Evolutionary conservation across 2,329 filamentous ascomycete species (phyloP), one percentile per base, ranked within the genome.

Genomic region (Didymella sp.): DNA sequence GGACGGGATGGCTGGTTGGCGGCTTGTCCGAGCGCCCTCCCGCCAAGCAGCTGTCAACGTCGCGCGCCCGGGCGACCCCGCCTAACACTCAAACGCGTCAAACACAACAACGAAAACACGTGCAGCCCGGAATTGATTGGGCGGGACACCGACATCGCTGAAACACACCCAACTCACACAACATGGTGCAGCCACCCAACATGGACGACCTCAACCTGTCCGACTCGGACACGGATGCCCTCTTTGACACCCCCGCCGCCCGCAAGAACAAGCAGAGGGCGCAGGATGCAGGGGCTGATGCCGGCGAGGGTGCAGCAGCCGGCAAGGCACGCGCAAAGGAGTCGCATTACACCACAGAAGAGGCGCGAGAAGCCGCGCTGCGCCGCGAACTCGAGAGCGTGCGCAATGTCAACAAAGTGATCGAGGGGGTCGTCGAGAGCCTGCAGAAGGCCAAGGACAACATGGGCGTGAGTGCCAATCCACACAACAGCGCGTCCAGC

Each of bases 361-460:
- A 90, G 69, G 82, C 84, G 19, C 88, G 90, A 42, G 91, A 96
- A 60, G 86, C 86, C 2, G 84, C 86, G 13, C 80, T 99, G 66
- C 88, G 85, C 15, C 87, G 85, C 52, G 95, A 99, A 77, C 80
- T 98, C 25, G 88, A 92, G 61, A 90, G 88, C 44, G 88, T 99
- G 28, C 87, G 89, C 56, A 89, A 89, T 66, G 90, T 98, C 73
- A 99, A 99, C 77, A 84, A 88, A 66, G 89, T 92, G 37, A 91
- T 99, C 58, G 92, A 97, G 74, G 86, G 85, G 21, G 86, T 93
- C 25, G 84, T 92, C 24, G 83, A 84, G 28, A 91, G 88, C 40
- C 79, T 95, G 21, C 85, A 89, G 64, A 86, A 86, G 60, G 88
- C 90, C 22, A 89, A 87, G 69, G 85, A 83, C 53, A 93, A 93